Base-by-base conservation (phyloP, 441 rosid species). In the Euphorbia celastroides region DNA sequence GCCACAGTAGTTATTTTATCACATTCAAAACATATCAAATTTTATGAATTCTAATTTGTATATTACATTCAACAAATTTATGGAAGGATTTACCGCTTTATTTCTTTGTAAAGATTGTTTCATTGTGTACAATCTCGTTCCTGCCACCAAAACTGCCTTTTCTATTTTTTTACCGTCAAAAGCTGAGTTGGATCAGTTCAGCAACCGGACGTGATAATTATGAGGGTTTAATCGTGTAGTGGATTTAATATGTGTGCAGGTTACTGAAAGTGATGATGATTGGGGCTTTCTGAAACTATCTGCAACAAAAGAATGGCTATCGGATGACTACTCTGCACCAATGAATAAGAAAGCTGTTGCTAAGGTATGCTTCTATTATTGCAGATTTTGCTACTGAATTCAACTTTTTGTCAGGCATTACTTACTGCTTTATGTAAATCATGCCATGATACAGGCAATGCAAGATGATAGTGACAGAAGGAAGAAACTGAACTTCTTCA, bases 261-360 rank as follows among this genome's bases (percentile, higher is more conserved):
- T 57, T 26, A 25, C 46, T 51, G 78, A 60, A 73, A 64, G 44
- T 63, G 80, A 81, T 48, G 76, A 77, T 32, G 84, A 77, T 67
- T 84, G 78, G 60, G 98, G 96, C 27, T 88, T 90, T 84, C 78
- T 93, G 82, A 93, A 89, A 81, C 87, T 90, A 11, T 71, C 86
- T 48, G 83, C 72, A 52, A 86, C 93, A 3, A 86, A 66, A 66
- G 90, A 86, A 65, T 93, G 97, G 99, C 56, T 88, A 63, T 77
- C 48, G 57, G 90, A 96, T 67, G 91, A 76, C 38, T 57, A 77
- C 41, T 63, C 84, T 17, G 90, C 95, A 28, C 98, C 98, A 26
- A 70, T 78, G 60, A 90, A 93, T 79, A 88, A 70, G 82, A 88
- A 86, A 86, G 81, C 70, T 51, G 54, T 62, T 31, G 88, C 88